These are phyloP conservation scores for Kodamaea laetipori DNA, from an alignment of 805 yeast species.

Conservation along the genomic window DNA sequence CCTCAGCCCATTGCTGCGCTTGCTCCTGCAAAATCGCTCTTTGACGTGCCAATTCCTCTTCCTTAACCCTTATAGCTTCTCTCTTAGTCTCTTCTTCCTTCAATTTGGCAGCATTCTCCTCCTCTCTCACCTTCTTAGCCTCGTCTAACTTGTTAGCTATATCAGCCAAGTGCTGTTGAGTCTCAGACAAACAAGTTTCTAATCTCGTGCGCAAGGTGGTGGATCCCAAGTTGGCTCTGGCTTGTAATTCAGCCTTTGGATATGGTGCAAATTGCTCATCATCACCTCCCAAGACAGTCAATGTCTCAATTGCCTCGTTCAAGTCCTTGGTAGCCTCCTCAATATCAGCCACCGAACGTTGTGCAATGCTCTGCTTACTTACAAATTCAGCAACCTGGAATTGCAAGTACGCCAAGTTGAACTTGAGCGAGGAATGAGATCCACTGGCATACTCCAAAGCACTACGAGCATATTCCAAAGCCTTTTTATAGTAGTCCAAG, in stretches of 20 bases:
- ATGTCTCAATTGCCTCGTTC: constrained; percentile 57
- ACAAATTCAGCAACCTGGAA: constrained; percentile 86
- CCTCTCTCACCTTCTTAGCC: constrained; percentile 68
- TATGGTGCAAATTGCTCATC: constrained; percentile 69
- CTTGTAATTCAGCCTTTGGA: constrained; percentile 75
- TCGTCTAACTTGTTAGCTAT: constrained; percentile 64
- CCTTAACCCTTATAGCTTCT: constrained; percentile 48
- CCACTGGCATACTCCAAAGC: constrained; percentile 47
- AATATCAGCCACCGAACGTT: constrained; percentile 65
- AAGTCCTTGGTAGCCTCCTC: constrained; percentile 57
- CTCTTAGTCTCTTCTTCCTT: constrained; percentile 41
- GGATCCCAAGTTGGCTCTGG: constrained; percentile 84
- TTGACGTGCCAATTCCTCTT: constrained; percentile 48
- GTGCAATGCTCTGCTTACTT: constrained; percentile 56
- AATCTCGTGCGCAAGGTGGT: constrained; percentile 73
- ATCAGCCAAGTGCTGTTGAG: constrained; percentile 61
- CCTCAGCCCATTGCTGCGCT: constrained; percentile 55
- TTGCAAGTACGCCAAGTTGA: constrained; percentile 81
- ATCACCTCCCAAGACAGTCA: constrained; percentile 57
- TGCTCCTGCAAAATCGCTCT: constrained; percentile 52
- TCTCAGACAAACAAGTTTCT: constrained; percentile 69
- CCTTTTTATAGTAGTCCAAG: constrained; percentile 56
- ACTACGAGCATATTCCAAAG: constrained; percentile 62
- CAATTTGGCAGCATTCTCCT: constrained; percentile 46
- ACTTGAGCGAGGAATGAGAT: constrained; percentile 47